Evolutionary conservation across 148 eudicot species (phyloP), one percentile per base, ranked within the genome.

Genomic region (Euryodendron excelsum): DNA sequence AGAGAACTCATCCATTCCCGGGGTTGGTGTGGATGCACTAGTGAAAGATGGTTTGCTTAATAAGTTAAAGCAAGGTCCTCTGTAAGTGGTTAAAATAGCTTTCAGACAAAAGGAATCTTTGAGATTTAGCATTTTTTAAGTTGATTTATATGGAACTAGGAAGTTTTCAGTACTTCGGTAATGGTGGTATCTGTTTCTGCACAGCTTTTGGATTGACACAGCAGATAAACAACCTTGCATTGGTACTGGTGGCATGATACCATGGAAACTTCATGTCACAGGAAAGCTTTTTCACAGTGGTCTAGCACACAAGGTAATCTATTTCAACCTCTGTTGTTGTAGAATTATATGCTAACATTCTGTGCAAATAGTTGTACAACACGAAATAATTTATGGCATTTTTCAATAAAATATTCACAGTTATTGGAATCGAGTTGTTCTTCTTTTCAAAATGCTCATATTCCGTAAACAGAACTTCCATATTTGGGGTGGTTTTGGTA

Each of bases 181-280:
- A 44, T 53, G 27, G 27, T 52, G 70, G 5, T 31, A 25, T 70
- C 37, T 78, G 59, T 84, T 58, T 59, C 48, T 65, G 48, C 56
- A 37, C 88, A 96, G 99, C 76, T 96, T 75, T 80, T 96, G 99
- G 99, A 92, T 96, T 79, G 99, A 96, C 85, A 96, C 99, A 64
- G 99, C 99, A 2, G 99, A 96, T 88, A 96, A 96, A 84, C 99
- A 96, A 77, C 99, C 99, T 81, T 96, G 99, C 87, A 91, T 96
- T 80, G 99, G 99, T 78, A 96, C 99, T 58, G 98, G 98, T 74
- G 99, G 99, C 45, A 83, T 83, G 83, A 89, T 96, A 85, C 95
- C 99, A 17, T 96, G 99, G 98, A 89, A 85, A 84, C 90, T 96
- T 82, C 89, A 88, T 52, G 90, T 86, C 73, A 81, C 89, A 14